Percentiles rank a stretch among this genome's conserved stretches.
phyloP scores from a whole-genome alignment of 768 basidiomycete species.

The Rhodotorula kratochvilovae region DNA sequence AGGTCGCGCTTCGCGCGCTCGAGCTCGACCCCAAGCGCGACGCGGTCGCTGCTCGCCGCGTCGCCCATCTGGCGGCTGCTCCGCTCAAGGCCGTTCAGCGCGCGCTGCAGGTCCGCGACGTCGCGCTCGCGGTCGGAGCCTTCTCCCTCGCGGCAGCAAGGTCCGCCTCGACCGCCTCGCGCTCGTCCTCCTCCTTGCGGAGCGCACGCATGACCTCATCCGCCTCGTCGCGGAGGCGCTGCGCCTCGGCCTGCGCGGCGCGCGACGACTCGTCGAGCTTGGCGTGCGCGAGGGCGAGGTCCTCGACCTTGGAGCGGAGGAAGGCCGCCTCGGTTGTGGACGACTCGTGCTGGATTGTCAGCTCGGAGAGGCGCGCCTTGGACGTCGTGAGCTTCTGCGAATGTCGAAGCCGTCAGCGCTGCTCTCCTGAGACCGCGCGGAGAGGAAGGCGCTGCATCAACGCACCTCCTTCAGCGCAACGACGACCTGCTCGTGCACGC shows the following conservation, averaged over 20 bases:
- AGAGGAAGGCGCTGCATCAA: background rate
- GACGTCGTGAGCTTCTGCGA: slow-evolving; percentile 63
- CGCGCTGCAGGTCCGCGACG: slow-evolving; percentile 56
- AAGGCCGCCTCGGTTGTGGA: slow-evolving; percentile 61
- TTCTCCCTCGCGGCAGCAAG: slow-evolving; percentile 51
- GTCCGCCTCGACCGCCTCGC: slow-evolving; percentile 71
- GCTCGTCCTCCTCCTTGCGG: slow-evolving; percentile 59
- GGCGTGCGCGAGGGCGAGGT: slow-evolving; percentile 55
- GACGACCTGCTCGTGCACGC: slow-evolving; percentile 66
- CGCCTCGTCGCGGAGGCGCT: slow-evolving; percentile 48
- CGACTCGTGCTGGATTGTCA: slow-evolving; percentile 61
- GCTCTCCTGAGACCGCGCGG: too few species aligned
- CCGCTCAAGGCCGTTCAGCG: slow-evolving; percentile 65
- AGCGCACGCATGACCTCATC: slow-evolving; percentile 50
- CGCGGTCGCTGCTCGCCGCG: slow-evolving; percentile 71
- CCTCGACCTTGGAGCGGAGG: slow-evolving; percentile 68
- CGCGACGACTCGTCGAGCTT: slow-evolving; percentile 70
- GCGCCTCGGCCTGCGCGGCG: slow-evolving; percentile 57
- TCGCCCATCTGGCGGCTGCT: slow-evolving; percentile 78
- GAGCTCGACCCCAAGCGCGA: slow-evolving; percentile 82
- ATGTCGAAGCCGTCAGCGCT: background rate
- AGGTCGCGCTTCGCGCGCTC: slow-evolving; percentile 81
- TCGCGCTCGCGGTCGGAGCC: background rate
- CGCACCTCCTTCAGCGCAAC: slow-evolving; percentile 75
- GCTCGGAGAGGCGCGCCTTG: slow-evolving; percentile 65